Evolutionary conservation across 495 filamentous ascomycete genomes (phyloP), one percentile per base, ranked within the genome.

Genomic region (Cladorrhinum samala): DNA sequence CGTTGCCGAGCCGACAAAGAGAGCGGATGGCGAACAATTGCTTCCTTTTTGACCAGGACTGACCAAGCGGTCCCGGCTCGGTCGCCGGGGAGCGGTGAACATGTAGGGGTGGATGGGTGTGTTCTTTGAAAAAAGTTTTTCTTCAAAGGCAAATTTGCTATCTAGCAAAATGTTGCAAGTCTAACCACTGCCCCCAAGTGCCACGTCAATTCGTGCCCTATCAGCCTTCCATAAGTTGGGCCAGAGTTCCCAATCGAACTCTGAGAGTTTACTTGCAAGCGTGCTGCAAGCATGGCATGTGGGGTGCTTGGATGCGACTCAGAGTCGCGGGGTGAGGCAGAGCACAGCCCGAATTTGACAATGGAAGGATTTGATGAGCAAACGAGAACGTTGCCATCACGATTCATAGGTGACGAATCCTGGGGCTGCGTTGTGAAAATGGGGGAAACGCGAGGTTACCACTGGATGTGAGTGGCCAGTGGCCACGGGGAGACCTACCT

Each of bases 381-480:
- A n/a, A 8, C n/a, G 21, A 23, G 19, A 39, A 52, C 21, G 40
- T 44, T 52, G 50, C 50, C 40, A 43, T 52, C 50, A 23, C 45
- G 53, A 56, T 46, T 50, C 55, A 53, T 21, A 46, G 18, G 2
- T 17, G 17, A 30, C 23, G 25, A 33, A 33, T 33, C 5, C 11
- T 11, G 6, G 27, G 11, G 27, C 27, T 25, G n/a, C 45, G 30
- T 14, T 47, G n/a, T 24, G 30, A 47, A 47, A 33, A 33, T n/a
- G 24, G 14, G 24, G 41, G 39, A 50, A 44, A 25, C 30, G 21
- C 45, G 24, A n/a, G 21, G 21, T 5, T 6, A 41, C 21, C 14
- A 47, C 14, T 23, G 14, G 24, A 20, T 47, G 45, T 47, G 45
- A 21, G 13, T 14, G 5, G 39, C 39, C 13, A 3, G 17, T 18